Evolutionary conservation across 345 rosid genomes (phyloP).

Genomic region (Acer campestre): DNA sequence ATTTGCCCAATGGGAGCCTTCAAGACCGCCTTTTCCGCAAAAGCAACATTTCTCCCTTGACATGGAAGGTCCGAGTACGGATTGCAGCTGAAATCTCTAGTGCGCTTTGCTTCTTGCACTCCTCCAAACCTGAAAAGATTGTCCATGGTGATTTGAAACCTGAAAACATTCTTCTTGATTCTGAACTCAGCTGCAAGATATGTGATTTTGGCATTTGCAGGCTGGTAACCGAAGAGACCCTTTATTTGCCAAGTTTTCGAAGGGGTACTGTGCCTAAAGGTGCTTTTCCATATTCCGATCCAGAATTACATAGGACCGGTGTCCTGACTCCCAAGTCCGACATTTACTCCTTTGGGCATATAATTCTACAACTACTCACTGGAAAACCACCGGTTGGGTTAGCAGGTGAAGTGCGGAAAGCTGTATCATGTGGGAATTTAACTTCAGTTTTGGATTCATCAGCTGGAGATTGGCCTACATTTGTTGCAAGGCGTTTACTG

Average conservation of each 20-base stretch:
- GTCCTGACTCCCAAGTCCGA: constrained; percentile 59
- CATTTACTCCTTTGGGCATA: constrained; percentile 62
- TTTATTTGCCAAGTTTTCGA: constrained; percentile 43
- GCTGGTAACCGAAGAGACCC: constrained; percentile 48
- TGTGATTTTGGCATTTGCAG: constrained; percentile 69
- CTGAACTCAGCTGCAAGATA: constrained; percentile 69
- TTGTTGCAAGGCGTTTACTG: constrained; percentile 45
- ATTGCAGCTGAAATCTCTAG: constrained; percentile 66
- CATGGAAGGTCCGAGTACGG: constrained; percentile 58
- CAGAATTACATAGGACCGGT: constrained; percentile 61
- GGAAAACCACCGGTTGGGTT: constrained; percentile 60
- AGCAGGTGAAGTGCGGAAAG: constrained; percentile 50
- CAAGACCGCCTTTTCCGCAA: constrained; percentile 53
- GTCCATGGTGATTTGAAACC: constrained; percentile 77
- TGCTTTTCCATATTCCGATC: constrained; percentile 66
- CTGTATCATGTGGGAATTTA: constrained; percentile 42
- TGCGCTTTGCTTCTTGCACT: constrained; percentile 77
- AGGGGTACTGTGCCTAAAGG: constrained; percentile 46
- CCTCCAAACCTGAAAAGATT: constrained; percentile 68
- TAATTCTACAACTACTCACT: constrained; percentile 68
- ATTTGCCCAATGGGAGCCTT: constrained; percentile 73
- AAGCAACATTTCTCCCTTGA: constrained; percentile 48
- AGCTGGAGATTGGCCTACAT: constrained; percentile 70
- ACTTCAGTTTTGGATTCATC: constrained; percentile 57
- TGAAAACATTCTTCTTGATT: constrained; percentile 65